These are phyloP conservation scores for Entophlyctis luteolus DNA, from an alignment of 192 early-diverging fungal genomes.

Conservation along the genomic window DNA sequence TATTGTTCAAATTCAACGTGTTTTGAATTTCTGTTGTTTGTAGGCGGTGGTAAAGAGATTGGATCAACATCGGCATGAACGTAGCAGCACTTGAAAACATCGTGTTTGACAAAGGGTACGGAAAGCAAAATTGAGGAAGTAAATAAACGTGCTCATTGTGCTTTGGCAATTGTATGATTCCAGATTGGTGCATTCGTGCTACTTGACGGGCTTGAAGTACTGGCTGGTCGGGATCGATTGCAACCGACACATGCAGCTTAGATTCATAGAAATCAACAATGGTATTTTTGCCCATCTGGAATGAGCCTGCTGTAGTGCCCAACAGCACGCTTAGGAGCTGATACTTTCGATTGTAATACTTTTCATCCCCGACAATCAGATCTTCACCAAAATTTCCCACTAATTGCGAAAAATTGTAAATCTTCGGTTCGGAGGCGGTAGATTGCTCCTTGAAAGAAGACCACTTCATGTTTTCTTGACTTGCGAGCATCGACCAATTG, in stretches of 20 bases:
- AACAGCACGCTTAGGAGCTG: slow-evolving; percentile 24
- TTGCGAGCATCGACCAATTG: slow-evolving; percentile 4
- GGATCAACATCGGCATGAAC: slow-evolving; percentile 35
- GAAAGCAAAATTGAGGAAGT: slow-evolving; percentile 40
- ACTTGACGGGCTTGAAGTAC: slow-evolving; percentile 34
- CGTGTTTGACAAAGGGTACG: slow-evolving; percentile 29
- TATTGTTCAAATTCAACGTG: slow-evolving; percentile 13
- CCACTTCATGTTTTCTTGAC: background rate
- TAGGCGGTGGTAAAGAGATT: slow-evolving; percentile 33
- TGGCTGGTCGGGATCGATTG: slow-evolving; percentile 29
- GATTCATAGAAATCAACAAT: slow-evolving; percentile 33
- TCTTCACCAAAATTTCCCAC: slow-evolving; percentile 5
- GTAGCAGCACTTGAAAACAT: slow-evolving; percentile 19
- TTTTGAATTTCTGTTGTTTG: slow-evolving; percentile 30
- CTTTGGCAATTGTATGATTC: background rate
- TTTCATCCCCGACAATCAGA: slow-evolving; percentile 26
- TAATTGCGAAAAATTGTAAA: background rate
- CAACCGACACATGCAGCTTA: slow-evolving; percentile 22
- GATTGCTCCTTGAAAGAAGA: background rate
- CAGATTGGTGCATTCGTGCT: slow-evolving; percentile 32
- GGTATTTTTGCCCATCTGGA: slow-evolving; percentile 2
- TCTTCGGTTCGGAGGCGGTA: background rate
- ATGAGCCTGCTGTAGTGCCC: slow-evolving; percentile 9
- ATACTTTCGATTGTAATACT: slow-evolving; percentile 35
- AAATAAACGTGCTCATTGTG: slow-evolving; percentile 6